Base-by-base conservation (phyloP, 306 rosid genomes). In the Gleditsia sinensis region DNA sequence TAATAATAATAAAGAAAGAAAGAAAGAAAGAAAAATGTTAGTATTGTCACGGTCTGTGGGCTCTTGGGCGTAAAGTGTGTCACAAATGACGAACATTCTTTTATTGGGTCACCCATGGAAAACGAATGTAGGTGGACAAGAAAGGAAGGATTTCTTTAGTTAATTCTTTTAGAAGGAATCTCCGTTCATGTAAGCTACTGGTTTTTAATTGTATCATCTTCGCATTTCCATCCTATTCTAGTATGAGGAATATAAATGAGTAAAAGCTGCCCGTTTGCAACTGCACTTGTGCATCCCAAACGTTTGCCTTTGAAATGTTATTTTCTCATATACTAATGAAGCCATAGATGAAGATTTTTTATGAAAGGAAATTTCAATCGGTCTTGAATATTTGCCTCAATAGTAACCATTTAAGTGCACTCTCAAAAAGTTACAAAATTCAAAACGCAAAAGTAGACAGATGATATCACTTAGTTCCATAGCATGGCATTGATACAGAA, bases 401-500 rank as follows among this genome's bases (percentile, higher is more conserved):
- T 17, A 13, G 37, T 6, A 28, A 3, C 39, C 37, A 57, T 28
- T 5, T 30, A 0, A 7, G 24, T 9, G 32, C 49, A 49, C 10
- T 51, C 67, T 23, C 20, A 61, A 3, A 28, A 57, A 34, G 23
- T 12, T 51, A 60, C 11, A 64, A 46, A 66, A 55, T 64, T 33
- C 9, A 21, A 74, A n/a, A 7, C 16, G 37, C 13, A 30, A 14
- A 25, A 36, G 33, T 50, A 3, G 14, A 56, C 8, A 40, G 55
- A 21, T 82, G 11, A 46, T 17, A 82, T 79, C 76, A 77, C 34
- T 40, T 65, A 37, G 71, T 73, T 73, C 70, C 64, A n/a, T 65
- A 72, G 79, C 91, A 91, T 28, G 94, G 92, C 80, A 89, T 62
- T 69, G 79, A 78, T 61, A 77, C 78, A 56, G 82, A 91, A 83